phyloP scores from a whole-genome alignment of 345 rosid genomes.

The Ceriops tagal region DNA sequence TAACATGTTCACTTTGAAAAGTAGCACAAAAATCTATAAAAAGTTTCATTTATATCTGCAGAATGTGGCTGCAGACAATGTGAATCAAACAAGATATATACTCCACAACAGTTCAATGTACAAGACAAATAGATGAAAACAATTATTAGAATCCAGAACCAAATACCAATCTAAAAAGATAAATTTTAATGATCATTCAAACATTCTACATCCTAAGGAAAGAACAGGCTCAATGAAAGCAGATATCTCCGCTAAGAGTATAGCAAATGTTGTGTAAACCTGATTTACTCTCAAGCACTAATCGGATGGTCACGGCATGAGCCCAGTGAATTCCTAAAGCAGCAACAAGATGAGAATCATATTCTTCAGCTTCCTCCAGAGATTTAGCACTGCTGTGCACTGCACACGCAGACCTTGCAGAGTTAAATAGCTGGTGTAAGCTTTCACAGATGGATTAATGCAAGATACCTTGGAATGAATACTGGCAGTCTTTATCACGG shows the following conservation, averaged over 20 bases:
- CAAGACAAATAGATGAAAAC: no score
- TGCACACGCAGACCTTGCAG: conserved; percentile 23
- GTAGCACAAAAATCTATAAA: no score
- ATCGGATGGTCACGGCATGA: conserved; percentile 75
- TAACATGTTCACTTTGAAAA: not conserved
- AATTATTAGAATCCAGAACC: no score
- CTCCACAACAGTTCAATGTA: no score
- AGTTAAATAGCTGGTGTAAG: conserved; percentile 7
- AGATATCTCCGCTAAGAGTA: not conserved
- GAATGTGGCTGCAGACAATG: not conserved
- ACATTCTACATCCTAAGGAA: not conserved
- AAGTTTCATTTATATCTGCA: not conserved
- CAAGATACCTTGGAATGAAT: conserved; percentile 64
- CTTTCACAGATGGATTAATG: conserved; percentile 16
- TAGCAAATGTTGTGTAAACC: conserved; percentile 31
- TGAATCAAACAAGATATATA: no score
- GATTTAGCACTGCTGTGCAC: conserved; percentile 33
- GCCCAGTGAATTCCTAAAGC: conserved; percentile 86
- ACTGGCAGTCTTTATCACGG: conserved; percentile 41
- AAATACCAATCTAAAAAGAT: no score
- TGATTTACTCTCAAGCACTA: conserved; percentile 69
- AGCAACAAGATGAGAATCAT: conserved; percentile 73
- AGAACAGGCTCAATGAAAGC: not conserved
- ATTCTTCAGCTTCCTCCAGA: conserved; percentile 30
- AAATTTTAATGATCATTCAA: no score